A percentile compares a stretch with the other conserved stretches of the same genome.
Evolutionary conservation across 2,329 filamentous ascomycete genomes (phyloP).

Genomic region (Scedosporium apiospermum): DNA sequence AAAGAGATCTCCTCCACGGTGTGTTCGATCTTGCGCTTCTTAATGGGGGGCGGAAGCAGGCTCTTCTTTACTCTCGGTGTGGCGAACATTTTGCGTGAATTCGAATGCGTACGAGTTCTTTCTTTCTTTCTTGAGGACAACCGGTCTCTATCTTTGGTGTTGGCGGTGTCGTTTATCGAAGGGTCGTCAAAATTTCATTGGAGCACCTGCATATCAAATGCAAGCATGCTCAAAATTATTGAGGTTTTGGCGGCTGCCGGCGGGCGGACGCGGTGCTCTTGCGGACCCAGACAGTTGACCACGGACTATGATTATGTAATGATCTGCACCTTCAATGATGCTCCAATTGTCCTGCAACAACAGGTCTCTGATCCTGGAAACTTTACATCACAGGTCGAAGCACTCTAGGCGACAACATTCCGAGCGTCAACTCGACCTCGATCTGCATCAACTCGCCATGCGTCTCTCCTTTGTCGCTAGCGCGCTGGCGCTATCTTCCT

Average conservation of each 20-base stretch:
- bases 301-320: neutral
- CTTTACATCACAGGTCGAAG: neutral
- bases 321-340: neutral
- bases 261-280: neutral
- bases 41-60: conserved; percentile 48
- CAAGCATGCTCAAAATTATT: neutral
- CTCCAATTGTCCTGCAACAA: neutral
- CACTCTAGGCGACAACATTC: conserved; percentile 4
- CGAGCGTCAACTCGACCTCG: neutral
- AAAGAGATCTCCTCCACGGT: conserved; percentile 75
- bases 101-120: neutral
- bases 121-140: too few relatives aligned
- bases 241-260: neutral
- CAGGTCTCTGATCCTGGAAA: neutral
- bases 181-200: neutral
- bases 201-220: neutral
- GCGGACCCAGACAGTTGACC: too few relatives aligned
- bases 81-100: conserved; percentile 29
- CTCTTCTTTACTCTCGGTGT: conserved; percentile 50
- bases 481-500: conserved; percentile 45
- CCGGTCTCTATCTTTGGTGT: neutral
- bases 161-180: too few relatives aligned
- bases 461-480: conserved; percentile 41
- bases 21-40: conserved; percentile 53
- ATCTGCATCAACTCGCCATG: conserved; percentile 27